Evolutionary conservation across 1,284 basidiomycete genomes (phyloP).

Genomic region (Leccinum colubrinum): DNA sequence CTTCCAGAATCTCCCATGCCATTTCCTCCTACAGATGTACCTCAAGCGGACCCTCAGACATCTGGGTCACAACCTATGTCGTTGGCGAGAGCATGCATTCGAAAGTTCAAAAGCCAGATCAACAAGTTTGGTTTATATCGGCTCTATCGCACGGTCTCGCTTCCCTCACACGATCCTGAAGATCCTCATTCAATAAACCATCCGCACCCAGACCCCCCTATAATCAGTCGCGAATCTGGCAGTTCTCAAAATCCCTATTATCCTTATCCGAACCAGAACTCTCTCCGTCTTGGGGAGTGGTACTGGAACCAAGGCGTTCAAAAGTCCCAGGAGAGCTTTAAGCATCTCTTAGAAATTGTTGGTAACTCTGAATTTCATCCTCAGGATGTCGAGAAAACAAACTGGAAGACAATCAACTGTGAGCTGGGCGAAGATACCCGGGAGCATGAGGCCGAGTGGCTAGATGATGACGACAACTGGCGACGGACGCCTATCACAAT

Average conservation of each 20-base stretch:
- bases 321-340: background rate
- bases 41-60: background rate
- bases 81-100: background rate
- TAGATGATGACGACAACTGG: background rate
- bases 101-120: background rate
- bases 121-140: background rate
- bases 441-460: background rate
- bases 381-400: background rate
- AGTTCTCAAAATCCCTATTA: background rate
- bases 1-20: background rate
- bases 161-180: background rate
- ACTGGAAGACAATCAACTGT: background rate
- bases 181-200: background rate
- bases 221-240: background rate
- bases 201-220: too few relatives aligned
- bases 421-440: background rate
- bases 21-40: too few relatives aligned
- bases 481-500: background rate
- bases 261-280: background rate
- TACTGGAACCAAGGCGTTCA: background rate
- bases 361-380: background rate
- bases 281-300: background rate
- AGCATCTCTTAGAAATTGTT: background rate
- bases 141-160: background rate
- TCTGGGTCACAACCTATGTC: background rate